Evolutionary conservation across 2,329 filamentous ascomycete genomes (phyloP), one percentile per base, ranked within the genome.

Genomic region (Didymella segeticola): DNA sequence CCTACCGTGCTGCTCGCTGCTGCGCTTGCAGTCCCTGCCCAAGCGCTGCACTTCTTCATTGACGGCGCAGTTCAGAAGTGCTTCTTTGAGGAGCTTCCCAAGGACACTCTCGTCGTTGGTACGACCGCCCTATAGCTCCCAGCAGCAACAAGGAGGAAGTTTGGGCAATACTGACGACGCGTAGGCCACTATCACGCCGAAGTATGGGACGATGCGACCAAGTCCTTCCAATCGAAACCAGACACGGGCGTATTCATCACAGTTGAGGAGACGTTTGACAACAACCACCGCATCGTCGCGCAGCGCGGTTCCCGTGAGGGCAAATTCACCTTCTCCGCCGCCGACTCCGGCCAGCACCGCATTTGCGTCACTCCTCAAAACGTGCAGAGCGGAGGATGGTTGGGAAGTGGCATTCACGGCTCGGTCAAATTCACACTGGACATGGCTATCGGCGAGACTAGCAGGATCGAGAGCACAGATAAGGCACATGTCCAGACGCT

Each of bases 21-120:
- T 76, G 77, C 78, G 64, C 72, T 82, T 56, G 73, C 83, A 39
- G 71, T 82, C 29, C 86, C 87, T 56, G 86, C 89, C 58, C 89
- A 92, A 73, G 92, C 93, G 51, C 85, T 99, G 54, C 93, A 96
- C 86, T 96, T 99, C 83, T 98, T 90, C 82, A 88, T 98, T 76
- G 92, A 98, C 75, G 90, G 89, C 69, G 84, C 85, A 43, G 80
- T 85, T 62, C 89, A 91, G 64, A 97, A 96, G 80, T 99, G 95
- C 80, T 99, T 99, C 86, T 96, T 90, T 79, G 95, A 99, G 80
- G 93, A 98, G 78, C 85, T 99, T 55, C 93, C 95, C 63, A 97
- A 98, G 82, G 93, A 96, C 77, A 98, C 95, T 12, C 81, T 99
- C 53, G 93, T 99, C 50, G 93, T 97, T 55, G 95, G 86, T 88